Evolutionary conservation across 1,139 yeast species (phyloP), one percentile per base, ranked within the genome.

Genomic region (Candida tropicalis): DNA sequence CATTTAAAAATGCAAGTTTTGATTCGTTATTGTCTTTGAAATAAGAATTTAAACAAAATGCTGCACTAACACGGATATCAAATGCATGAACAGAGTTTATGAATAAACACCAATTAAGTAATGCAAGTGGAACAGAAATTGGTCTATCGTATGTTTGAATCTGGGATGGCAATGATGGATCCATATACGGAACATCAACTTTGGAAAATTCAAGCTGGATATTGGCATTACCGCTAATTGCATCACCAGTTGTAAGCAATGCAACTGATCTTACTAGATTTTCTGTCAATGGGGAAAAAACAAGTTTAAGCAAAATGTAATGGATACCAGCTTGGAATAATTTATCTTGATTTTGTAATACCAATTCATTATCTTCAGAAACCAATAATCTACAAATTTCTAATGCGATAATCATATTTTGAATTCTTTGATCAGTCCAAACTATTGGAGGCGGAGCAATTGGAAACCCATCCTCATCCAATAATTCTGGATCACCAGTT

Each of bases 111-210:
- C 98, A 93, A 52, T 87, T 84, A 29, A 91, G 60, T 41, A 93
- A 69, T 0, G 95, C 90, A 29, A 78, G 73, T 0, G 87, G 74
- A 0, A 87, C 95, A 0, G 97, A 95, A 7, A 82, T 60, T 1
- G 65, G 56, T 39, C 50, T 54, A 37, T 62, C 65, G 40, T 59
- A 68, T 0, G 57, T 41, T 43, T 72, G 76, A 12, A 66, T 53
- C 43, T 68, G 75, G 4, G 73, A 56, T 1, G 89, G 87, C 47
- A 85, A 63, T n/a, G 88, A 76, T 7, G 97, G 90, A 58, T 90
- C 97, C 47, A 90, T 70, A 57, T 84, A 88, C 0, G 99, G 99
- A 5, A 93, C 97, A 60, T 93, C 98, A 17, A 91, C 83, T 44
- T 81, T 82, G 3, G 90, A 75, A 56, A 93, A 84, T 49, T 81